A percentile compares a stretch with the other conserved stretches of the same genome.
Conservation (phyloP, 192 early-diverging fungal species). For the Coemansia sp. region DNA sequence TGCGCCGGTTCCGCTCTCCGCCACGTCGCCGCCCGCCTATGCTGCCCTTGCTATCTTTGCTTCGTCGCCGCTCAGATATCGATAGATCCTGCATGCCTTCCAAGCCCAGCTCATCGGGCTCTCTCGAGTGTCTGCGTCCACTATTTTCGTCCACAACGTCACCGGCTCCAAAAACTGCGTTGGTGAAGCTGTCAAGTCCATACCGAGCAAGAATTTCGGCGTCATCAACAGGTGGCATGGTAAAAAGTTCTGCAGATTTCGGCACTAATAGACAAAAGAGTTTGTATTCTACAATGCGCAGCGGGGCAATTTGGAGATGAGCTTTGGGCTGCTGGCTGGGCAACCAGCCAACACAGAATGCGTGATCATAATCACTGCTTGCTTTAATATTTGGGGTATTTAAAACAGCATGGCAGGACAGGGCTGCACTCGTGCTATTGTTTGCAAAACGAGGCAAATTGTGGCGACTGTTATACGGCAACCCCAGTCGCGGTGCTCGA, state of each 20-base stretch:
- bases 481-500: neutral
- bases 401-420: neutral
- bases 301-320: neutral
- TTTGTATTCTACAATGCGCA: neutral
- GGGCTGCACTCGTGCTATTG: neutral
- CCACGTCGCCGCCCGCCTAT: conserved; percentile 11
- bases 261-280: neutral
- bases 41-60: conserved; percentile 14
- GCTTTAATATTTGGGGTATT: neutral
- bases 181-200: conserved; percentile 47
- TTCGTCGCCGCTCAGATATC: conserved; percentile 15
- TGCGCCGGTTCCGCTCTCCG: conserved; percentile 8
- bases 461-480: neutral
- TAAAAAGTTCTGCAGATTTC: neutral
- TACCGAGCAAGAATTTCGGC: conserved; percentile 51
- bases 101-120: conserved; percentile 19
- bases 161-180: conserved; percentile 21
- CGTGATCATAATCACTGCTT: neutral
- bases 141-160: conserved; percentile 12
- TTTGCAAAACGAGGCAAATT: neutral
- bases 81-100: conserved; percentile 18
- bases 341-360: neutral
- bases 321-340: too few relatives aligned
- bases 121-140: conserved; percentile 12
- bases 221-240: conserved; percentile 47